These are phyloP conservation scores for Zangia roseola DNA, from an alignment of 768 basidiomycete genomes.

Conservation along the genomic window DNA sequence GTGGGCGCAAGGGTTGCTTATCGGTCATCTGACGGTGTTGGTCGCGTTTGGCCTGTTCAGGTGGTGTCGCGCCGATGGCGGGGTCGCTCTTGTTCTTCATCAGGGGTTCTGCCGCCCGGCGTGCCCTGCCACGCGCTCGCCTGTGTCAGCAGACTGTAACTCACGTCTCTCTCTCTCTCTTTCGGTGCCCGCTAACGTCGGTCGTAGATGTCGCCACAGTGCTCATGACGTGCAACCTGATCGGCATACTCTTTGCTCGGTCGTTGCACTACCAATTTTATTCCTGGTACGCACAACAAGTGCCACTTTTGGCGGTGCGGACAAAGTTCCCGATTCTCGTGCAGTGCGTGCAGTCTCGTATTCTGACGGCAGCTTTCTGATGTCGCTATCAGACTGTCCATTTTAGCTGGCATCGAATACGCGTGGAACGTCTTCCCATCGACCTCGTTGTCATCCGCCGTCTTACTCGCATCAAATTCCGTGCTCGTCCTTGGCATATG, in stretches of 20 bases:
- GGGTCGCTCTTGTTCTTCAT: constrained; percentile 52
- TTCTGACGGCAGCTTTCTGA: neutral
- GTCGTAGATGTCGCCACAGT: constrained; percentile 70
- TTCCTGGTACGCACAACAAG: constrained; percentile 92
- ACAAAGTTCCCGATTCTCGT: constrained; percentile 59
- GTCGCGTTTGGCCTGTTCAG: constrained; percentile 62
- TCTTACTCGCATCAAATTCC: constrained; percentile 52
- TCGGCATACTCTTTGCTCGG: constrained; percentile 89
- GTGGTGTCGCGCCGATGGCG: constrained; percentile 80
- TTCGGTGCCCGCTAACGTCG: constrained; percentile 15
- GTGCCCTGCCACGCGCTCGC: constrained; percentile 44
- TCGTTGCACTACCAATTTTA: constrained; percentile 99
- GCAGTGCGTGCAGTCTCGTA: constrained; percentile 47
- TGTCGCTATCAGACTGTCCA: constrained; percentile 44
- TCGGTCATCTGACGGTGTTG: constrained; percentile 62
- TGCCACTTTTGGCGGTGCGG: constrained; percentile 81
- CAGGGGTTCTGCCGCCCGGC: constrained; percentile 53
- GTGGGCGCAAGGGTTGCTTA: constrained; percentile 63
- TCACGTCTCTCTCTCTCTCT: constrained; percentile 8
- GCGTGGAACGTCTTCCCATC: constrained; percentile 90
- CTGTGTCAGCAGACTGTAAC: constrained; percentile 66
- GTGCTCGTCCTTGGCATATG: constrained; percentile 55
- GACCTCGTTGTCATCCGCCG: constrained; percentile 59
- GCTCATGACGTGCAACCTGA: constrained; percentile 87
- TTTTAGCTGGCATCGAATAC: constrained; percentile 71